phyloP scores from a whole-genome alignment of 164 flowering plant genomes.

The Piper betle region DNA sequence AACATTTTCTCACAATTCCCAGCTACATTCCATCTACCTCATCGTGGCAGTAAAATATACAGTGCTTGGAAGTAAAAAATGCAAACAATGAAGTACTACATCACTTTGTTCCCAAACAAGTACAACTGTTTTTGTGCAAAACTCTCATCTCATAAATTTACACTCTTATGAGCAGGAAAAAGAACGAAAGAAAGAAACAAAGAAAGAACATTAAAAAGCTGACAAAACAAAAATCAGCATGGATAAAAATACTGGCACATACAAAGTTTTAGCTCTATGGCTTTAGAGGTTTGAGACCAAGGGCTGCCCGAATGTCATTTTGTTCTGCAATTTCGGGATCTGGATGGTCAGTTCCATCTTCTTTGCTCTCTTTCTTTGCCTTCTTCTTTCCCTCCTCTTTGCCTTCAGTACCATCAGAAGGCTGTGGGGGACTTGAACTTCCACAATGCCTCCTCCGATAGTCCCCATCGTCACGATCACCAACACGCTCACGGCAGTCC shows the following conservation, averaged over 20 bases:
- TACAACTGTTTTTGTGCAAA: too few relatives aligned
- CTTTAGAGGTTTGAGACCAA: slow-evolving; percentile 72
- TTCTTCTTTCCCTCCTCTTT: slow-evolving; percentile 54
- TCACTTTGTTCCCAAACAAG: too few relatives aligned
- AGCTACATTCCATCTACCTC: too few relatives aligned
- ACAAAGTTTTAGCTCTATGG: background rate
- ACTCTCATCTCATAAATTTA: too few relatives aligned
- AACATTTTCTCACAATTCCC: too few relatives aligned
- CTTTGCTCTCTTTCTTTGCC: slow-evolving; percentile 54
- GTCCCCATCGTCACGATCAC: slow-evolving; percentile 53
- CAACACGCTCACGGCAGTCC: slow-evolving; percentile 36
- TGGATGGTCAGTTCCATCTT: slow-evolving; percentile 90
- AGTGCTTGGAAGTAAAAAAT: too few relatives aligned
- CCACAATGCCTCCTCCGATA: slow-evolving; percentile 48
- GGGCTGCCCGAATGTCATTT: slow-evolving; percentile 65
- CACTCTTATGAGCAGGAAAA: too few relatives aligned
- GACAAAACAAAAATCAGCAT: slow-evolving; percentile 48
- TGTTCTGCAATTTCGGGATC: slow-evolving; percentile 96
- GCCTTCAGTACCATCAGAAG: slow-evolving; percentile 28
- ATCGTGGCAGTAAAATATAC: too few relatives aligned
- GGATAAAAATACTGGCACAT: too few relatives aligned
- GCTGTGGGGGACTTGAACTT: slow-evolving; percentile 62
- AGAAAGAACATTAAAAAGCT: too few relatives aligned
- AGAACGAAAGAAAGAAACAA: too few relatives aligned
- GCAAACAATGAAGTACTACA: too few relatives aligned